These are phyloP conservation scores for Pseudopyrenochaeta lycopersici DNA, from an alignment of 2,329 filamentous ascomycete species.

Conservation along the genomic window DNA sequence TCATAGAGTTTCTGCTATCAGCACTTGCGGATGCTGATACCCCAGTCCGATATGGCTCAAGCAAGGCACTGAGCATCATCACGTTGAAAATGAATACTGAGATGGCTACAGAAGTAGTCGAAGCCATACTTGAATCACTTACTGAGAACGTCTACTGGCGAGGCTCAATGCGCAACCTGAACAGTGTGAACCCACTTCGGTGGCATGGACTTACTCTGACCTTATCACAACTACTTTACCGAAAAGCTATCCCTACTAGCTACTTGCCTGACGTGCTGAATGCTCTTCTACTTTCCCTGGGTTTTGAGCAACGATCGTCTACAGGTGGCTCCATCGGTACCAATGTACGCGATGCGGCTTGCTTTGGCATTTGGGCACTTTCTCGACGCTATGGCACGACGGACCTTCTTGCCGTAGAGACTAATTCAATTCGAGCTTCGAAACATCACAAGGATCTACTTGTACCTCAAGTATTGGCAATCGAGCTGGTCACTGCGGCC, in stretches of 20 bases:
- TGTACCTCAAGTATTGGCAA: conserved; percentile 80
- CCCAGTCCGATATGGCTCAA: conserved; percentile 87
- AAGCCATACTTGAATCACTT: conserved; percentile 78
- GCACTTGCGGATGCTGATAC: conserved; percentile 87
- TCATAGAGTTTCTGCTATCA: conserved; percentile 83
- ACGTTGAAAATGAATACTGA: conserved; percentile 79
- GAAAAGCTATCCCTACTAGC: conserved; percentile 76
- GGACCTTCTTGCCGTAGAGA: conserved; percentile 74
- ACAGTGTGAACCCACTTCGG: conserved; percentile 78
- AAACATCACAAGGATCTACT: conserved; percentile 50
- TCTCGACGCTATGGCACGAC: conserved; percentile 84
- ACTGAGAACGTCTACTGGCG: conserved; percentile 70
- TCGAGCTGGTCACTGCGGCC: conserved; percentile 81
- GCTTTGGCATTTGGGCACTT: conserved; percentile 94
- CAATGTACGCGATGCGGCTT: conserved; percentile 93
- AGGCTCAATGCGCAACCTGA: conserved; percentile 67
- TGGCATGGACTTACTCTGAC: conserved; percentile 96
- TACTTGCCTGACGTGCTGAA: conserved; percentile 79
- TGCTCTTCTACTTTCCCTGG: conserved; percentile 78
- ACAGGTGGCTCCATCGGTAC: conserved; percentile 87
- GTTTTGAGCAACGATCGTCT: conserved; percentile 87
- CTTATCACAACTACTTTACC: conserved; percentile 84
- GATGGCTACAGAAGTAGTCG: conserved; percentile 87
- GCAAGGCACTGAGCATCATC: conserved; percentile 89
- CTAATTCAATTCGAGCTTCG: conserved; percentile 53